Conservation (phyloP, 306 rosid genomes). For the Casuarina equisetifolia region DNA sequence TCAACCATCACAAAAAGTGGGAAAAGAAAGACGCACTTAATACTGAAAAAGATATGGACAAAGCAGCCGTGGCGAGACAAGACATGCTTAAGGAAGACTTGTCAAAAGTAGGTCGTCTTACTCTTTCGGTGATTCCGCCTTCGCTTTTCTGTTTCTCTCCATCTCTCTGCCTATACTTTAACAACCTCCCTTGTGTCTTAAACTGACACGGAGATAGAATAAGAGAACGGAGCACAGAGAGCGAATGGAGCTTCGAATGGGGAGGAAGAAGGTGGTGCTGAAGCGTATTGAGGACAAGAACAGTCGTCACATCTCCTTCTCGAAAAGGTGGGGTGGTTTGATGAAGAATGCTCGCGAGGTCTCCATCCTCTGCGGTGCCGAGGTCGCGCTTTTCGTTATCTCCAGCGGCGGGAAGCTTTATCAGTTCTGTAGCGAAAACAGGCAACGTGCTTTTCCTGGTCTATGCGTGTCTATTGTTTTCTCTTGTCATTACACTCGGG, state of each 20-base stretch:
- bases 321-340: constrained; percentile 83
- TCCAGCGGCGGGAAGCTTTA: constrained; percentile 85
- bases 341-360: constrained; percentile 94
- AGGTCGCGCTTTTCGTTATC: constrained; percentile 84
- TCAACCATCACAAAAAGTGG: too few species aligned
- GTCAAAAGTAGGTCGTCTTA: too few species aligned
- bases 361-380: constrained; percentile 89
- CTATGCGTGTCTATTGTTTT: background rate
- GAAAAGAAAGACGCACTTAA: too few species aligned
- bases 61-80: too few species aligned
- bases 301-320: constrained; percentile 86
- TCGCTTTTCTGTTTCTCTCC: too few species aligned
- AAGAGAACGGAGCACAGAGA: background rate
- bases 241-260: constrained; percentile 36
- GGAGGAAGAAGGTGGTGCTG: constrained; percentile 80
- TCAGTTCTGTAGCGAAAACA: constrained; percentile 62
- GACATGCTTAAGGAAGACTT: too few species aligned
- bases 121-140: too few species aligned
- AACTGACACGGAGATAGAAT: background rate
- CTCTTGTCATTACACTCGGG: background rate
- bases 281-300: constrained; percentile 95
- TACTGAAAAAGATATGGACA: too few species aligned
- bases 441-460: background rate
- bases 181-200: too few species aligned
- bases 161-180: too few species aligned